Conservation (phyloP, 805 yeast genomes). For the Ogataea salicorniae region DNA sequence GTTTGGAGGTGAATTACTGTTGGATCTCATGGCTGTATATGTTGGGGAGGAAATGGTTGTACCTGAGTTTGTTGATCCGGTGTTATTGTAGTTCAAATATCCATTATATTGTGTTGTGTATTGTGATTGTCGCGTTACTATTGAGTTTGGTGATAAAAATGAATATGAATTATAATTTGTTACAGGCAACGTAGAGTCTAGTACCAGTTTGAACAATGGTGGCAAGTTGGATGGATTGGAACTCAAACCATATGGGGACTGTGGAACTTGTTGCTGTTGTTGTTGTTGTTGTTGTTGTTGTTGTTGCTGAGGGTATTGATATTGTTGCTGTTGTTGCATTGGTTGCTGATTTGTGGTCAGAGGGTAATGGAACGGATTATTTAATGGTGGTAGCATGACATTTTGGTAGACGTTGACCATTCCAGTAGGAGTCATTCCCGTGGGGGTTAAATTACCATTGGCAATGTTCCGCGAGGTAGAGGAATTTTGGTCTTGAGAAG, state of each 20-base stretch:
- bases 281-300: conserved; percentile 6
- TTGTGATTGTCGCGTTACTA: background rate
- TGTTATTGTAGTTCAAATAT: background rate
- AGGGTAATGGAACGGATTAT: conserved; percentile 9
- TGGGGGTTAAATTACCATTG: background rate
- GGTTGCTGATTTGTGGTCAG: conserved; percentile 1
- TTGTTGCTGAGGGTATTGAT: conserved; percentile 2
- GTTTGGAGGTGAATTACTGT: conserved; percentile 3
- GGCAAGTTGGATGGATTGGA: conserved; percentile 12
- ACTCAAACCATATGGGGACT: conserved; percentile 1
- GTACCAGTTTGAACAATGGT: conserved; percentile 23
- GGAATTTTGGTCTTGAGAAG: background rate
- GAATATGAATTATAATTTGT: conserved; percentile 10
- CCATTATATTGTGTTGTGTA: background rate
- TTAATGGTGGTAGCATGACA: conserved; percentile 17
- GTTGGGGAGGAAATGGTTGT: conserved; percentile 3
- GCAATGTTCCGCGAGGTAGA: background rate
- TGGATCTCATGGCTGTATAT: conserved; percentile 4
- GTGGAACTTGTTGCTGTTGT: conserved; percentile 1
- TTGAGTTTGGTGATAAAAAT: background rate
- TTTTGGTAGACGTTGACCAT: conserved; percentile 1
- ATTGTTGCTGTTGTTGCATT: background rate
- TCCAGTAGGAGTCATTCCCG: background rate
- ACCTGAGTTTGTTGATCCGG: background rate
- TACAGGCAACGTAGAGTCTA: conserved; percentile 22